Base-by-base conservation (phyloP, 169 alveolate species). In the Cryptosporidium viatorum region DNA sequence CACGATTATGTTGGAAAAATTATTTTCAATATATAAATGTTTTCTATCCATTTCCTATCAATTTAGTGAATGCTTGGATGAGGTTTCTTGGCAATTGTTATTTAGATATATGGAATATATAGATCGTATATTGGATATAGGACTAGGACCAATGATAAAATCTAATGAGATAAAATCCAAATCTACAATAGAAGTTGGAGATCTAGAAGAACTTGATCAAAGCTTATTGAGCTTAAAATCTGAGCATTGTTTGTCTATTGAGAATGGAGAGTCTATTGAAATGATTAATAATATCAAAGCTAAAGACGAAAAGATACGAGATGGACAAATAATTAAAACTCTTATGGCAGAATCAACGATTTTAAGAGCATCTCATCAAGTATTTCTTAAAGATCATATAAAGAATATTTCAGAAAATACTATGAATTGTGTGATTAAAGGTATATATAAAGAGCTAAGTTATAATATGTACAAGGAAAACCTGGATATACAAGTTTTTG, bases 41-140 rank as follows among this genome's bases (percentile, higher is more conserved):
- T 62, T 45, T 41, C 45, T 80, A 18, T 80, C 89, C 1, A 59
- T 80, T 29, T 37, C 80, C 0, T 59, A 62, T 50, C 89, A 80
- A 33, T 80, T 59, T 16, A 43, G 89, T 29, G 89, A 80, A 29
- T 62, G 41, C 14, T 41, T 80, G 21, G 89, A 80, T 41, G 75
- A 62, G 18, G 37, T 29, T 12, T 59, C 65, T 21, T 80, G 89
- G 89, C 73, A 65, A 26, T 41, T 31, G 55, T 37, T 80, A 18
- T 80, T 80, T 65, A 80, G 75, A 62, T 59, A 80, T 21, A 80
- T 80, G 89, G 80, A 80, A 23, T 59, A 80, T 12, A 80, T 80
- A n/a, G 89, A 80, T 33, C 60, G 62, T 35, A 80, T 80, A 29
- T 29, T 80, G 51, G 89, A 80, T 29, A 62, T 80, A n/a, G 89